phyloP scores from a whole-genome alignment of 2,329 filamentous ascomycete species.

The Penicillium sp. region DNA sequence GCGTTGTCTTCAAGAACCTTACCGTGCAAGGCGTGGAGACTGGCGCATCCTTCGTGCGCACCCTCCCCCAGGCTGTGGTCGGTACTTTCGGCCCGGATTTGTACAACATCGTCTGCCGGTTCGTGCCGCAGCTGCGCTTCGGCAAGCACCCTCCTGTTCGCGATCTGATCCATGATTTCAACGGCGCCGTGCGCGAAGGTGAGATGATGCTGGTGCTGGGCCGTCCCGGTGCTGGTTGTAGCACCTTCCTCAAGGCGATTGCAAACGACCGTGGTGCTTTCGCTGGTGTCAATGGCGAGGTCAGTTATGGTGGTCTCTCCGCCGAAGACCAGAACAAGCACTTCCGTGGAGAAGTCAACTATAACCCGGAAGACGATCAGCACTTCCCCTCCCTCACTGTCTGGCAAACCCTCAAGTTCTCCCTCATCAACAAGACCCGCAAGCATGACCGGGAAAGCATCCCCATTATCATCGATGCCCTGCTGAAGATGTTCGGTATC shows the following conservation, averaged over 20 bases:
- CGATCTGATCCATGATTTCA: slow-evolving; percentile 58
- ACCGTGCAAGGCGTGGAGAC: slow-evolving; percentile 64
- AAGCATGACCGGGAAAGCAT: slow-evolving; percentile 57
- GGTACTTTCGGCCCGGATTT: slow-evolving; percentile 75
- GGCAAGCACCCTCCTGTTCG: slow-evolving; percentile 44
- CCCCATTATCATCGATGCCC: slow-evolving; percentile 58
- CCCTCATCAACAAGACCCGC: slow-evolving; percentile 65
- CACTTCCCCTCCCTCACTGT: slow-evolving; percentile 68
- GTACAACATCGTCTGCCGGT: slow-evolving; percentile 53
- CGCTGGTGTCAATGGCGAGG: slow-evolving; percentile 58
- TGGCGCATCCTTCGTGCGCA: slow-evolving; percentile 60
- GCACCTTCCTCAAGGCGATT: slow-evolving; percentile 67
- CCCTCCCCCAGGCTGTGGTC: slow-evolving; percentile 62
- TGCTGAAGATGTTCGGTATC: slow-evolving; percentile 72
- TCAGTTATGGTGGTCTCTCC: slow-evolving; percentile 63
- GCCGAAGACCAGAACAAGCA: slow-evolving; percentile 58
- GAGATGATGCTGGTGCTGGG: slow-evolving; percentile 68
- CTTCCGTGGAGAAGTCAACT: slow-evolving; percentile 68
- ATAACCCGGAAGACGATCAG: slow-evolving; percentile 67
- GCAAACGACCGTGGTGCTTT: slow-evolving; percentile 61
- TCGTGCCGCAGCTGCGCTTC: slow-evolving; percentile 45
- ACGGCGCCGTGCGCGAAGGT: slow-evolving; percentile 56
- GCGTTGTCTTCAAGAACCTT: slow-evolving; percentile 66
- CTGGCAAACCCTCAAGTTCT: slow-evolving; percentile 68
- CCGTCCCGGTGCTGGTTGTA: slow-evolving; percentile 64